Conservation (phyloP, 139 green algal species). For the Klebsormidium nitens region DNA sequence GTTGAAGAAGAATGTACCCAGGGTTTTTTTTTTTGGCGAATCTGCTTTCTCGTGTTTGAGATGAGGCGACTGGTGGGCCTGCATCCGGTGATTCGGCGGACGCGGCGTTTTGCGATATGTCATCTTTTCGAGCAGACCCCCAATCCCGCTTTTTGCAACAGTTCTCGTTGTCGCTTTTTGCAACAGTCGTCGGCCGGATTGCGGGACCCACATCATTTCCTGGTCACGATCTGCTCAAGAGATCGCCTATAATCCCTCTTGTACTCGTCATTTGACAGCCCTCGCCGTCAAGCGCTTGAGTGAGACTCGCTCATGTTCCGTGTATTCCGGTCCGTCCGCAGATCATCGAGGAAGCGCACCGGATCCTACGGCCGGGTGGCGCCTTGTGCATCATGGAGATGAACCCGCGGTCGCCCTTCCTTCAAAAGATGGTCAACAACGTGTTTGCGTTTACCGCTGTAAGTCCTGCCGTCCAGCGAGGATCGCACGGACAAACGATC, state of each 20-base stretch:
- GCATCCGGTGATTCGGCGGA: no score
- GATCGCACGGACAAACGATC: background rate
- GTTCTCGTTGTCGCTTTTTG: background rate
- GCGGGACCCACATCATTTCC: background rate
- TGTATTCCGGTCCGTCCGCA: background rate
- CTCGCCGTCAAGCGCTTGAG: background rate
- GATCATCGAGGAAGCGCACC: conserved; percentile 39
- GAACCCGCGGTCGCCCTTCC: conserved; percentile 30
- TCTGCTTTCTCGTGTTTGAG: conserved; percentile 2
- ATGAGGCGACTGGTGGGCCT: background rate
- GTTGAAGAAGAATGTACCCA: no score
- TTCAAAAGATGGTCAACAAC: conserved; percentile 38
- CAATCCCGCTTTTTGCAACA: background rate
- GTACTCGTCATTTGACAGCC: background rate
- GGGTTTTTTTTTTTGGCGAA: no score
- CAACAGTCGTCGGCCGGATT: background rate
- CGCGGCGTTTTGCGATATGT: no score
- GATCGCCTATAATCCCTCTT: background rate
- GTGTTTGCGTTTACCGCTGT: conserved; percentile 39
- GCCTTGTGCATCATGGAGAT: conserved; percentile 46
- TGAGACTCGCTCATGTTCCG: background rate
- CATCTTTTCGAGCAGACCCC: no score
- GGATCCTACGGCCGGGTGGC: conserved; percentile 34
- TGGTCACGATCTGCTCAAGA: background rate
- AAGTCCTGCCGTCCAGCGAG: background rate